These are phyloP conservation scores for Candida smagusa DNA, from an alignment of 1,139 yeast species.

Conservation along the genomic window DNA sequence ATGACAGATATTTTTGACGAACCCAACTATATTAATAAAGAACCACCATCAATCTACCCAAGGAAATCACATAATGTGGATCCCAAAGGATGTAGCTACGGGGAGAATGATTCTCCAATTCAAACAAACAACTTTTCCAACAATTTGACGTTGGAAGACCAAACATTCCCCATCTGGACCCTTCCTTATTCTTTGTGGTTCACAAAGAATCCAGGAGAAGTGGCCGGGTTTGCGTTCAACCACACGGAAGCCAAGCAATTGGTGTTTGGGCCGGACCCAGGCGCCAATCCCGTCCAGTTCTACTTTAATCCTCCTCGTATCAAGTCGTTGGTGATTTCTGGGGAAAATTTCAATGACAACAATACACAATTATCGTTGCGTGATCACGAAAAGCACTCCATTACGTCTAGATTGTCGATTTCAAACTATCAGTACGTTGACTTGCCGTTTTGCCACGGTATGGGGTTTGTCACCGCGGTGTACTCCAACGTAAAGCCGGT, in stretches of 20 bases:
- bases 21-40: conserved; percentile 23
- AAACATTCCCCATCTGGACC: conserved; percentile 47
- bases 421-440: conserved; percentile 20
- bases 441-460: conserved; percentile 50
- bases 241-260: conserved; percentile 41
- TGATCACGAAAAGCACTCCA: conserved; percentile 35
- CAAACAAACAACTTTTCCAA: conserved; percentile 47
- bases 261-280: conserved; percentile 45
- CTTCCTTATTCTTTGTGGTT: conserved; percentile 47
- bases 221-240: conserved; percentile 41
- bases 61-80: conserved; percentile 23
- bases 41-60: conserved; percentile 27
- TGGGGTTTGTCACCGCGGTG: conserved; percentile 68
- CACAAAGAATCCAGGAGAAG: conserved; percentile 36
- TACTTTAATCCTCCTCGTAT: conserved; percentile 48
- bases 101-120: conserved; percentile 26
- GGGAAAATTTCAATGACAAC: conserved; percentile 22
- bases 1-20: conserved; percentile 14
- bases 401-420: conserved; percentile 22
- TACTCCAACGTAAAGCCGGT: conserved; percentile 55
- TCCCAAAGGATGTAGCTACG: conserved; percentile 29
- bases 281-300: conserved; percentile 36
- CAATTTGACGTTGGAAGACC: conserved; percentile 42
- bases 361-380: conserved; percentile 21
- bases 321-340: conserved; percentile 40